Percentiles rank a stretch among this genome's conserved stretches.
Evolutionary conservation across 2,329 filamentous ascomycete species (phyloP).

Genomic region (Penicillium sp.): DNA sequence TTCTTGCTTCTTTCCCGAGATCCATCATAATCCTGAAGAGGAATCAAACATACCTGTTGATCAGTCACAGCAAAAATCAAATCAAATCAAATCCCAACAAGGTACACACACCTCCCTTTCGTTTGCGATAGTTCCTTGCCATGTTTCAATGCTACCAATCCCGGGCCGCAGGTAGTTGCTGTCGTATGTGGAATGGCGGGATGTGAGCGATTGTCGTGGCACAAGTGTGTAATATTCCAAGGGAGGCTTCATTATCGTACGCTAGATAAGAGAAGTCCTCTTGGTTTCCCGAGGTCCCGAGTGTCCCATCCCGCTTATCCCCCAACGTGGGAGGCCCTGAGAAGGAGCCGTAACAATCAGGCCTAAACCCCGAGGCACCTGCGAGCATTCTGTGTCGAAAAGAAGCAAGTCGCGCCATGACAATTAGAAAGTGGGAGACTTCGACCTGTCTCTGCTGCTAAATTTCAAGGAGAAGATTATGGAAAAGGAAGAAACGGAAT

Average conservation of each 20-base stretch:
- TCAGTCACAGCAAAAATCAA: background rate
- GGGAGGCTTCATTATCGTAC: constrained; percentile 25
- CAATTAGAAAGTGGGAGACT: too few relatives aligned
- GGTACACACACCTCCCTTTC: too few relatives aligned
- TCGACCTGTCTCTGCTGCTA: background rate
- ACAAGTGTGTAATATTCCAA: constrained; percentile 20
- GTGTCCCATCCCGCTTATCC: too few relatives aligned
- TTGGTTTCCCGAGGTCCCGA: constrained; percentile 17
- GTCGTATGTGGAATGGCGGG: constrained; percentile 18
- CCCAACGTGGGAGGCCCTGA: too few relatives aligned
- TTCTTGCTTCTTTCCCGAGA: too few relatives aligned
- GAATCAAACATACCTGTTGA: too few relatives aligned
- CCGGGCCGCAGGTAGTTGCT: background rate
- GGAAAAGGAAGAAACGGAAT: background rate
- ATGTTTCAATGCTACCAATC: background rate
- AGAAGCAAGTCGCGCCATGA: background rate
- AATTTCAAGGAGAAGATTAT: background rate
- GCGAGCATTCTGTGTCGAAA: background rate
- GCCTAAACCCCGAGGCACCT: too few relatives aligned
- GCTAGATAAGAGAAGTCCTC: constrained; percentile 21
- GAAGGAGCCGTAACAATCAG: too few relatives aligned
- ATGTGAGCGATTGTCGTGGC: constrained; percentile 27
- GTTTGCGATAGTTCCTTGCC: background rate
- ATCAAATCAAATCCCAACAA: too few relatives aligned
- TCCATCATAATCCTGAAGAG: too few relatives aligned